Evolutionary conservation across 345 rosid species (phyloP).

Genomic region (Arabidopsis suecica): DNA sequence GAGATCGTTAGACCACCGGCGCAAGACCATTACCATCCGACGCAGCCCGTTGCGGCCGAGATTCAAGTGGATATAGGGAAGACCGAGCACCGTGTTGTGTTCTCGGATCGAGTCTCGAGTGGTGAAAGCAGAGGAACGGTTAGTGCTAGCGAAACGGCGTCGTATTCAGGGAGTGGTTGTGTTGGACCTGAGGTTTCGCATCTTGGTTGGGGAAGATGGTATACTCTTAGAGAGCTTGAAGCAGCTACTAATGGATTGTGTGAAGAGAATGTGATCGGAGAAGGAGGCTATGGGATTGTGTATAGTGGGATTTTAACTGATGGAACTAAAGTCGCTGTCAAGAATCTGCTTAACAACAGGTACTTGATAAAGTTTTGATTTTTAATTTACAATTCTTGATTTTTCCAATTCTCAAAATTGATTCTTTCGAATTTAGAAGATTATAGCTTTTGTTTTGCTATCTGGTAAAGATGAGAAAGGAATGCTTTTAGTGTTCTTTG

Average conservation of each 20-base stretch:
- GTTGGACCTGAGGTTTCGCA: slow-evolving; percentile 95
- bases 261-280: slow-evolving; percentile 92
- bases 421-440: neutral
- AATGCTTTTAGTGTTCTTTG: slow-evolving; percentile 5
- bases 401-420: neutral
- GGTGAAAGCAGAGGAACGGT: slow-evolving; percentile 84
- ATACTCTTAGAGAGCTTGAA: slow-evolving; percentile 88
- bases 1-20: slow-evolving; percentile 65
- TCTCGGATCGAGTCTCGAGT: slow-evolving; percentile 68
- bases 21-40: slow-evolving; percentile 47
- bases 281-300: slow-evolving; percentile 98
- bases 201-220: slow-evolving; percentile 99
- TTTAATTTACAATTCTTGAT: neutral
- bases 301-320: slow-evolving; percentile 77
- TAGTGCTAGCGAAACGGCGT: slow-evolving; percentile 64
- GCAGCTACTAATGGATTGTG: slow-evolving; percentile 83
- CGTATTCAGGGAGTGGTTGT: slow-evolving; percentile 61
- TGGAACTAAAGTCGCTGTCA: slow-evolving; percentile 86
- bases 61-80: slow-evolving; percentile 90
- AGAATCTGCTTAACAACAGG: slow-evolving; percentile 93
- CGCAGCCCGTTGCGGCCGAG: slow-evolving; percentile 65
- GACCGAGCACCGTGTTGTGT: slow-evolving; percentile 88
- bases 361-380: slow-evolving; percentile 20
- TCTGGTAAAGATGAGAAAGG: neutral
- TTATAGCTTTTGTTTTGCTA: neutral